Conservation (phyloP, 2,329 filamentous ascomycete genomes). For the Ophiostoma perfectum region DNA sequence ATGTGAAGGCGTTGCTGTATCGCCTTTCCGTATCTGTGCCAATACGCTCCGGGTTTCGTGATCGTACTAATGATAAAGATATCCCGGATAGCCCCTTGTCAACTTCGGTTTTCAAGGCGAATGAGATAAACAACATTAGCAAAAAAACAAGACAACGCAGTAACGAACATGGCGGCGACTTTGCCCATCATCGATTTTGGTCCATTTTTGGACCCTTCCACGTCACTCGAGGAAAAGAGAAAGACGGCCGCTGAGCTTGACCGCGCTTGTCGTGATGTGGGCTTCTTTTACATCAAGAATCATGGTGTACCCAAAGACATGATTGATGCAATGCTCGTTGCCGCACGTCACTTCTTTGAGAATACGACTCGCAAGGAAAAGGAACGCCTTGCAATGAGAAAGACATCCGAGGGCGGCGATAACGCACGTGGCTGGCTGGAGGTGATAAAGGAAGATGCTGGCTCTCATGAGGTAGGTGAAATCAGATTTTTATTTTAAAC, state of each 20-base stretch:
- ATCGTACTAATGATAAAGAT: background rate
- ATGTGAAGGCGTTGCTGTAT: no score
- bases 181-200: conserved; percentile 8
- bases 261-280: background rate
- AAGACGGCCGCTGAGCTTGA: background rate
- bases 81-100: background rate
- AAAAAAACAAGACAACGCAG: background rate
- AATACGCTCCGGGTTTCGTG: background rate
- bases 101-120: background rate
- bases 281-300: background rate
- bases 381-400: background rate
- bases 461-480: background rate
- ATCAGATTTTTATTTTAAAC: background rate
- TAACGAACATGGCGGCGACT: background rate
- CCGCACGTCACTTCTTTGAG: conserved; percentile 4
- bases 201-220: background rate
- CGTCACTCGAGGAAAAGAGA: background rate
- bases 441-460: background rate
- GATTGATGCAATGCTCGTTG: conserved; percentile 1
- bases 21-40: background rate
- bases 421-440: conserved; percentile 2
- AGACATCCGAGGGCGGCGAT: background rate
- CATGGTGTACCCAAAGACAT: background rate
- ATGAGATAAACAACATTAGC: background rate
- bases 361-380: background rate